These are phyloP conservation scores for Lodderomyces elongisporus DNA, from an alignment of 1,139 yeast genomes.

Conservation along the genomic window DNA sequence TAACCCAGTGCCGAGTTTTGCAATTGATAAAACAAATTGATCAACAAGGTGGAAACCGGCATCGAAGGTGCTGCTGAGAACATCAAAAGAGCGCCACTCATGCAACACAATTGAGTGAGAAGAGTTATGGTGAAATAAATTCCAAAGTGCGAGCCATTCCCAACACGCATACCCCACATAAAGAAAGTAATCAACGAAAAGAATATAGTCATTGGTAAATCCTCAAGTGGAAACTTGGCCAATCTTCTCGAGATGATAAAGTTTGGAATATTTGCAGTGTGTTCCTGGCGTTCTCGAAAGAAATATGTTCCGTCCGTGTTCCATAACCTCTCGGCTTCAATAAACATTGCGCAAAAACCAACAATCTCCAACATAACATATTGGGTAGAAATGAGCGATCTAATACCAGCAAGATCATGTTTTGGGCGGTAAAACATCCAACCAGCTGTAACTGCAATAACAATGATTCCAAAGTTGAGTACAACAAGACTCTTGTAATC, in stretches of 20 bases:
- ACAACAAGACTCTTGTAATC: constrained; percentile 57
- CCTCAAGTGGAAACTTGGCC: constrained; percentile 66
- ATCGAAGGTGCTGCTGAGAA: constrained; percentile 63
- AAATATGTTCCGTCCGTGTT: constrained; percentile 61
- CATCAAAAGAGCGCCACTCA: constrained; percentile 51
- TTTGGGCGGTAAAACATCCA: constrained; percentile 73
- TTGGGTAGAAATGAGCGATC: constrained; percentile 59
- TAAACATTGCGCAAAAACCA: constrained; percentile 63
- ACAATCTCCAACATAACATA: constrained; percentile 64
- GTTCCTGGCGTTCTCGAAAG: constrained; percentile 70
- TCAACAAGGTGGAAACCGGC: constrained; percentile 57
- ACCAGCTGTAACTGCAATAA: constrained; percentile 61
- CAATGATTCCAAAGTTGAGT: constrained; percentile 47
- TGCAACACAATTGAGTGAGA: constrained; percentile 52
- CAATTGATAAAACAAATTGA: constrained; percentile 62
- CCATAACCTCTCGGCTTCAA: constrained; percentile 73
- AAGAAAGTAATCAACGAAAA: constrained; percentile 64
- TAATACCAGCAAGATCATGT: constrained; percentile 58
- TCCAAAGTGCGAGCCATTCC: constrained; percentile 44
- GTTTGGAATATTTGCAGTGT: constrained; percentile 62
- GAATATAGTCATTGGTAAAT: constrained; percentile 55
- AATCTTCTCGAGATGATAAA: constrained; percentile 64
- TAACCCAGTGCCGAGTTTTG: constrained; percentile 81
- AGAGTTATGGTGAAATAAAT: constrained; percentile 56
- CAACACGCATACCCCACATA: constrained; percentile 60